Evolutionary conservation across 2,329 filamentous ascomycete species (phyloP), one percentile per base, ranked within the genome.

Genomic region (Alternaria angustiovoidea): DNA sequence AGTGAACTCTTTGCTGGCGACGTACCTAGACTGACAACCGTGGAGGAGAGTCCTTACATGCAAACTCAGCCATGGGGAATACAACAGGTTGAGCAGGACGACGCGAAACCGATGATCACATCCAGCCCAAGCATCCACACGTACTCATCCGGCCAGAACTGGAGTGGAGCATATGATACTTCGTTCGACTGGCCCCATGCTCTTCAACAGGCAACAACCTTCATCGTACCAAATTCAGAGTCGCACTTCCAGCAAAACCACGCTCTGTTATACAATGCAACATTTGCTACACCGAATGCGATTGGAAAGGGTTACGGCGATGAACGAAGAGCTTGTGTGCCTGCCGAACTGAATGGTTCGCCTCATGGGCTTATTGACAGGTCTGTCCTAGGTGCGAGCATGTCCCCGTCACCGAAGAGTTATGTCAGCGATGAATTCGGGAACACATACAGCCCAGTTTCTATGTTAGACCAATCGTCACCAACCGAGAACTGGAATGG

Each of bases 331-430:
- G 38, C 51, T 22, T 65, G 61, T 61, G 7, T 18, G 7, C 44
- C 59, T 24, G 34, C 53, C 7, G 41, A 30, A 34, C n/a, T 28
- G 14, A 41, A 26, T 44, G 51, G 30, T 38, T 11, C 63, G 24
- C 49, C 57, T 12, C 42, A 42, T 18, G 52, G 47, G 32, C 41
- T 28, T n/a, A 20, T 34, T 9, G 43, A 48, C 20, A 47, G 55
- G 20, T 63, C 67, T 7, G 57, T 64, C 18, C 34, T 64, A 22
- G 61, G 62, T 7, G 59, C 64, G 26, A 63, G 53, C 38, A 48
- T 51, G 9, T 60, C 68, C 20, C 41, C 48, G 18, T 75, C 73
- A 20, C 67, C 72, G 1, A 65, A 59, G 46, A 75, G 71, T 54
- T 62, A 62, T 24, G 57, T 54, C 44, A 71, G 67, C 53, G 67